Evolutionary conservation across 2,329 filamentous ascomycete genomes (phyloP).

Genomic region (Botrytis fragariae): DNA sequence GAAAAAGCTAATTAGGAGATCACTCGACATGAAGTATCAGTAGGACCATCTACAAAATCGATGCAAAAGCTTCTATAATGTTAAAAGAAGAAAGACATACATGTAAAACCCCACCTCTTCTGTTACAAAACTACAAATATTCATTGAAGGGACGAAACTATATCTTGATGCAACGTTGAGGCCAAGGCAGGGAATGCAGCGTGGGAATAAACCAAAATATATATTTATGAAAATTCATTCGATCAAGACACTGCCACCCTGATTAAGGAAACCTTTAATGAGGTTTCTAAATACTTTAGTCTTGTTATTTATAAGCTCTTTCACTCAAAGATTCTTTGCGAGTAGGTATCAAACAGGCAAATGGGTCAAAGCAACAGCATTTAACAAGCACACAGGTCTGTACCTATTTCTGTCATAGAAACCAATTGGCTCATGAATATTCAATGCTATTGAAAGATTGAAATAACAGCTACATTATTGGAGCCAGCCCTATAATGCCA

Average conservation of each 20-base stretch:
- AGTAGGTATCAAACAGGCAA: not conserved
- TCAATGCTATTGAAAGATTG: not conserved
- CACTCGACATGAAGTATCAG: not conserved
- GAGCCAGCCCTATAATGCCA: not conserved
- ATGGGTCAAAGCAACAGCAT: not conserved
- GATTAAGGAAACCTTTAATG: accelerated
- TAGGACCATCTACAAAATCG: not conserved
- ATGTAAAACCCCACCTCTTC: not conserved
- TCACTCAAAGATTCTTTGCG: not conserved
- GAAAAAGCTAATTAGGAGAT: not conserved
- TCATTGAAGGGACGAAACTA: too few relatives aligned
- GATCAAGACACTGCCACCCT: not conserved
- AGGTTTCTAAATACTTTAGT: not conserved
- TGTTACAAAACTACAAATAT: not conserved
- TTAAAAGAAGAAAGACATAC: not conserved
- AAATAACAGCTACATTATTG: not conserved
- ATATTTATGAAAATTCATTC: too few relatives aligned
- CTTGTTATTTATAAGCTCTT: not conserved
- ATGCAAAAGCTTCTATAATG: not conserved
- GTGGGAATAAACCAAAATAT: not conserved
- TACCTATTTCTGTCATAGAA: not conserved
- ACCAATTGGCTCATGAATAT: not conserved
- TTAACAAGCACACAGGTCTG: not conserved
- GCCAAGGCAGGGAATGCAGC: too few relatives aligned
- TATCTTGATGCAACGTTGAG: not conserved